Percentiles rank a stretch among this genome's conserved stretches.
Conservation (phyloP, 2,329 filamentous ascomycete species). For the Xylaria sp. region DNA sequence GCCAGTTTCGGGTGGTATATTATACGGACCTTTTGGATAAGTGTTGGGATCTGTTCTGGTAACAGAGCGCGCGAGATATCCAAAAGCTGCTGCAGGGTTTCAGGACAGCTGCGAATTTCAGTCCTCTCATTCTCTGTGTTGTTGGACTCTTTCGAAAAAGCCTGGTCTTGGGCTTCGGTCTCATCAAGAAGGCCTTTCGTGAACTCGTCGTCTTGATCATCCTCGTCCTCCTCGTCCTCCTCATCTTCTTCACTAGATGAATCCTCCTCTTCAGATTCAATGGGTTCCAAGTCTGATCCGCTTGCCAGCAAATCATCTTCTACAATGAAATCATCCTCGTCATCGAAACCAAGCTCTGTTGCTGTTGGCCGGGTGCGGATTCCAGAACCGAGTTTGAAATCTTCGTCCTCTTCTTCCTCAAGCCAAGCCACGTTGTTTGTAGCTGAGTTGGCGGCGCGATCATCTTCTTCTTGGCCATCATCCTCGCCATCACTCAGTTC, state of each 20-base stretch:
- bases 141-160: conserved; percentile 49
- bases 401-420: conserved; percentile 56
- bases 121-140: conserved; percentile 52
- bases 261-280: conserved; percentile 44
- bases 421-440: background rate
- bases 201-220: conserved; percentile 69
- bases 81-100: conserved; percentile 76
- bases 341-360: conserved; percentile 76
- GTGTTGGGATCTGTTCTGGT: conserved; percentile 70
- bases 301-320: conserved; percentile 88
- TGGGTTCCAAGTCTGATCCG: conserved; percentile 70
- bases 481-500: conserved; percentile 56
- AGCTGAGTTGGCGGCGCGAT: background rate
- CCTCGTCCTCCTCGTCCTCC: conserved; percentile 62
- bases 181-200: conserved; percentile 70
- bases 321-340: conserved; percentile 92
- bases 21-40: conserved; percentile 87
- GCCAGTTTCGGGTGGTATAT: conserved; percentile 90
- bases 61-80: conserved; percentile 67
- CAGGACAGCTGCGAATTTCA: conserved; percentile 81
- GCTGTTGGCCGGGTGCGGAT: conserved; percentile 63
- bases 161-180: conserved; percentile 59
- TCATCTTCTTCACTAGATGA: conserved; percentile 38
- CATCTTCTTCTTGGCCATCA: conserved; percentile 41
- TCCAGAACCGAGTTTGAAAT: conserved; percentile 65